phyloP scores from a whole-genome alignment of 768 basidiomycete species.

The Leucosporidium scottii region DNA sequence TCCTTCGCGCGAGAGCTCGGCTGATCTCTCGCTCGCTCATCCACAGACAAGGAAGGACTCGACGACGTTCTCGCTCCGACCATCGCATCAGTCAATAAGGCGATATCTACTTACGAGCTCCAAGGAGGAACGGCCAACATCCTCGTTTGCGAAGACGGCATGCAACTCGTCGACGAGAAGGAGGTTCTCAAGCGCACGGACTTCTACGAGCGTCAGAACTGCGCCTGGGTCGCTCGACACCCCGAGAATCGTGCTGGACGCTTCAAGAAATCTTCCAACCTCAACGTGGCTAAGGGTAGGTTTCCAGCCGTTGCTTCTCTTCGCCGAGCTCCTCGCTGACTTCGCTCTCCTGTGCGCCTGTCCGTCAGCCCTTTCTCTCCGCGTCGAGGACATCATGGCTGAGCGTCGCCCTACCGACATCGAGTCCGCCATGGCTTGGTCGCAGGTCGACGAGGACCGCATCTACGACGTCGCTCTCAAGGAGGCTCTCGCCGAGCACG shows the following conservation, averaged over 20 bases:
- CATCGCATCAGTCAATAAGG: constrained; percentile 30
- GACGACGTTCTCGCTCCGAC: constrained; percentile 36
- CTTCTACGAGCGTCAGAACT: constrained; percentile 63
- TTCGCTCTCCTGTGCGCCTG: too few relatives aligned
- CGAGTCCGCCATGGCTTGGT: constrained; percentile 49
- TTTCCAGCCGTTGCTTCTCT: too few relatives aligned
- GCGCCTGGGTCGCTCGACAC: constrained; percentile 77
- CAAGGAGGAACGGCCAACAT: constrained; percentile 76
- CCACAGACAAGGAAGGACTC: constrained; percentile 35
- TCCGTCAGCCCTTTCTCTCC: constrained; percentile 50
- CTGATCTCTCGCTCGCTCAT: neutral
- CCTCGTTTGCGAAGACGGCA: constrained; percentile 72
- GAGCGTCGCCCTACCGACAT: constrained; percentile 36
- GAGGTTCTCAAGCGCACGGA: constrained; percentile 60
- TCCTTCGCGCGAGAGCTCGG: too few relatives aligned
- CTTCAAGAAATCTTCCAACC: constrained; percentile 90
- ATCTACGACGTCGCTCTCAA: constrained; percentile 62
- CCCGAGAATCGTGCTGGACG: constrained; percentile 63
- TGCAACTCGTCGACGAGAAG: constrained; percentile 58
- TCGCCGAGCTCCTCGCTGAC: too few relatives aligned
- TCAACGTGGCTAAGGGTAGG: constrained; percentile 53
- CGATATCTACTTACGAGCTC: constrained; percentile 54
- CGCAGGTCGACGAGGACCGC: constrained; percentile 58
- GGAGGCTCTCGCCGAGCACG: constrained; percentile 64
- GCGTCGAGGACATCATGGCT: constrained; percentile 51